A percentile compares a stretch with the other conserved stretches of the same genome.
phyloP scores from a whole-genome alignment of 768 basidiomycete species.

The Xerocomellus dryophilus region DNA sequence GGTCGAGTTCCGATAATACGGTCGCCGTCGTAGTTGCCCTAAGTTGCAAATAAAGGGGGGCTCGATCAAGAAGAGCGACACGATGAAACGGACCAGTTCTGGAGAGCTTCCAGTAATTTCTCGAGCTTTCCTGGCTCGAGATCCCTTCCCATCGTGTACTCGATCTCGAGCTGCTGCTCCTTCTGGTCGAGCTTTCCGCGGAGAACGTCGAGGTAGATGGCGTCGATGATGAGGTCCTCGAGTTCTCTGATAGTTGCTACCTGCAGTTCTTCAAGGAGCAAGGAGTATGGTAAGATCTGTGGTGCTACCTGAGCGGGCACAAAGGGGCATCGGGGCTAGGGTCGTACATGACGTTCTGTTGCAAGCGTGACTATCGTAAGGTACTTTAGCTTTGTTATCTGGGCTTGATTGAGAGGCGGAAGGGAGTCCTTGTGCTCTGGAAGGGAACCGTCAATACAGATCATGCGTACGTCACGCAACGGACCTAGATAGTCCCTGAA shows the following conservation, averaged over 20 bases:
- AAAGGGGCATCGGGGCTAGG: background rate
- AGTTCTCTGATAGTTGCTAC: constrained; percentile 81
- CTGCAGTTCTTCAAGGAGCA: constrained; percentile 67
- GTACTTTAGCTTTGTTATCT: constrained; percentile 87
- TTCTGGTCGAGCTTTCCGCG: constrained; percentile 93
- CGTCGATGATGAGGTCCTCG: constrained; percentile 96
- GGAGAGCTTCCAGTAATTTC: constrained; percentile 55
- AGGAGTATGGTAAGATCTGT: constrained; percentile 80
- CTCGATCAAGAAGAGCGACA: background rate
- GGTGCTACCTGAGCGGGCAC: background rate
- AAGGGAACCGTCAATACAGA: constrained; percentile 1
- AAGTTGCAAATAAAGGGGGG: constrained; percentile 9
- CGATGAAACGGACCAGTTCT: constrained; percentile 54
- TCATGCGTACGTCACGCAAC: constrained; percentile 10
- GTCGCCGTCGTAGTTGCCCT: constrained; percentile 71
- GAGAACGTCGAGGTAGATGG: constrained; percentile 88
- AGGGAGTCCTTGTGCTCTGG: constrained; percentile 63
- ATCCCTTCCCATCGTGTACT: constrained; percentile 91
- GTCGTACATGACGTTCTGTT: constrained; percentile 66
- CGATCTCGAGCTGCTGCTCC: constrained; percentile 83
- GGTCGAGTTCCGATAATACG: constrained; percentile 70
- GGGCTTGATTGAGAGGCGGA: constrained; percentile 67
- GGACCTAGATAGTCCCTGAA: constrained; percentile 79
- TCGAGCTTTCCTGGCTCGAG: constrained; percentile 73
- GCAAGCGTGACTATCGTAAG: constrained; percentile 88